Base-by-base conservation (phyloP, 1,139 yeast genomes). In the Nakaseomyces glabratus region DNA sequence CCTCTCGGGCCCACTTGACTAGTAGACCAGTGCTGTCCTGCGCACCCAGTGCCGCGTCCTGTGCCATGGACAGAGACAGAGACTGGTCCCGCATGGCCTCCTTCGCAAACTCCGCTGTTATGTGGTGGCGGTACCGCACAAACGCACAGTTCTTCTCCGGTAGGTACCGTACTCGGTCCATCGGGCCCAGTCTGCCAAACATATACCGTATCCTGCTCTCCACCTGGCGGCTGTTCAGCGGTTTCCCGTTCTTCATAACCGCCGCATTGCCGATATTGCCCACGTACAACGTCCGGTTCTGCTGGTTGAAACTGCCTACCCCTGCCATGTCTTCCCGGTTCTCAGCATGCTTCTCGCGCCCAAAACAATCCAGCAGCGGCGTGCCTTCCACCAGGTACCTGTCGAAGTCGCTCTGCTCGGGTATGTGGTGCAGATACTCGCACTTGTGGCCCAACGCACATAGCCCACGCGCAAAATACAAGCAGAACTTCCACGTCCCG, bases 281-380 rank as follows among this genome's bases (percentile, higher is more conserved):
- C 2, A 90, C 71, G 51, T 80, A 88, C 7, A 90, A 55, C 0
- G 96, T 85, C 37, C 78, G 61, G 53, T 86, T 88, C 17, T 66
- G 66, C 24, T 68, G 62, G 45, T 72, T 68, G 51, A 88, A 77
- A n/a, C 88, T 76, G 0, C 97, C 98, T 2, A 85, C 81, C 15
- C 97, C 98, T 29, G 82, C 78, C 95, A 86, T 85, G 57, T 90
- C 98, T 46, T 88, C 96, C 45, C 86, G 65, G 52, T 84, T 84
- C 29, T 76, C 82, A 1, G 82, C 68, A 42, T 82, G 81, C 55
- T 81, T 84, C 52, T 84, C 95, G 39, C 98, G 64, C 0, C 97
- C 97, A 65, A 90, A 90, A 50, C 97, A 88, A 58, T 90, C 98
- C 16, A 44, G 19, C 1, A 47, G 20, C 33, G 10, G 17, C 18